phyloP scores from a whole-genome alignment of 768 basidiomycete species.

The Naematelia aurantialba region DNA sequence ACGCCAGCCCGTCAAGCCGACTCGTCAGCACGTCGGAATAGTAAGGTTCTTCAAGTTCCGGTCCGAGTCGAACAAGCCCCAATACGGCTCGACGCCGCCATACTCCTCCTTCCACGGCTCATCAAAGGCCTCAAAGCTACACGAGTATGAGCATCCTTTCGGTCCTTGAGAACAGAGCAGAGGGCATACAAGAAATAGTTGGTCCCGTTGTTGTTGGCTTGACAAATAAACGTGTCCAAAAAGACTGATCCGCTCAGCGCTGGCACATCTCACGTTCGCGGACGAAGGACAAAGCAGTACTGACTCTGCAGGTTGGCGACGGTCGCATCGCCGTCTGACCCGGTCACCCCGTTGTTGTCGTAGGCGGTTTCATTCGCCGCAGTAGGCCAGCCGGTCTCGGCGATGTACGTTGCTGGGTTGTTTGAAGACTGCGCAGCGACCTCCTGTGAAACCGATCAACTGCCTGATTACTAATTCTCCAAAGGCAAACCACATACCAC shows the following conservation, averaged over 20 bases:
- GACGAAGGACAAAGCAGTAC: conserved; percentile 2
- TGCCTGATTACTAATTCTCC: conserved; percentile 9
- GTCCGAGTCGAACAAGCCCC: conserved; percentile 66
- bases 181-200: conserved; percentile 67
- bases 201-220: conserved; percentile 74
- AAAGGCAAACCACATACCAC: conserved; percentile 48
- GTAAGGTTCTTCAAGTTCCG: conserved; percentile 50
- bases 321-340: conserved; percentile 56
- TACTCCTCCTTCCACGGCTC: conserved; percentile 77
- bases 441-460: conserved; percentile 6
- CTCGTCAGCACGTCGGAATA: conserved; percentile 48
- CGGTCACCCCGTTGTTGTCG: conserved; percentile 65
- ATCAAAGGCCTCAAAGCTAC: conserved; percentile 61
- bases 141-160: background rate
- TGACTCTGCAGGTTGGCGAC: conserved; percentile 55
- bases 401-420: conserved; percentile 78
- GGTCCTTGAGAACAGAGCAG: background rate
- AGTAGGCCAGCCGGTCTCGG: conserved; percentile 68
- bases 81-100: conserved; percentile 73
- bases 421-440: conserved; percentile 63
- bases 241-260: conserved; percentile 53
- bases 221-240: conserved; percentile 81
- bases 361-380: conserved; percentile 44
- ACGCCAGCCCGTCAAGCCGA: too few species aligned
- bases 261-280: background rate